These are phyloP conservation scores for Dendrocalamus sinicus DNA, from an alignment of 176 grass and related monocot genomes.

Conservation along the genomic window DNA sequence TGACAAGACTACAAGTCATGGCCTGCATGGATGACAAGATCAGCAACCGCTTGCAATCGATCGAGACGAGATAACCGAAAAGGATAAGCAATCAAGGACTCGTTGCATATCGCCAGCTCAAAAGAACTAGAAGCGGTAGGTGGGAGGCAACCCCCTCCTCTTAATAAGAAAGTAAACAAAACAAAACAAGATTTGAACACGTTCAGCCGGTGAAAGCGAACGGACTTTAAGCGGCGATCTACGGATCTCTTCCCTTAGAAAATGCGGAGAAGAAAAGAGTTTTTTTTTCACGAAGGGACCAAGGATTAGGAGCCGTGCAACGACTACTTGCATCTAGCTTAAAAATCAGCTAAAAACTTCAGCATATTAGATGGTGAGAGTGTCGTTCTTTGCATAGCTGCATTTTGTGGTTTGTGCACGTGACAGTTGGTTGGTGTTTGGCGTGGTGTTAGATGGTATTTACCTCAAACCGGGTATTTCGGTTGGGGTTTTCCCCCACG, in stretches of 20 bases:
- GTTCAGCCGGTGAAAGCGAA: conserved; percentile 25
- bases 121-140: not conserved
- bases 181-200: conserved; percentile 9
- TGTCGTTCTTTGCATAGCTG: too few relatives aligned
- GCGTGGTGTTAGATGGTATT: too few relatives aligned
- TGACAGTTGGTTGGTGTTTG: too few relatives aligned
- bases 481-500: too few relatives aligned
- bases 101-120: conserved; percentile 28
- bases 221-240: not conserved
- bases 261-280: not conserved
- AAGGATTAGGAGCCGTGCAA: not conserved
- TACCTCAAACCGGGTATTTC: too few relatives aligned
- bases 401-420: too few relatives aligned
- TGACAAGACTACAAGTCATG: not conserved
- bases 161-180: too few relatives aligned
- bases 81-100: conserved; percentile 17
- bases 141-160: not conserved
- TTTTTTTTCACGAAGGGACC: too few relatives aligned
- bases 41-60: not conserved
- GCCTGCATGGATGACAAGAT: conserved; percentile 25
- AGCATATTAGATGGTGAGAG: too few relatives aligned
- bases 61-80: conserved; percentile 3
- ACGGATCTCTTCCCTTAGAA: too few relatives aligned
- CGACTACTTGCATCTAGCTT: too few relatives aligned
- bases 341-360: too few relatives aligned